Evolutionary conservation across 2,329 filamentous ascomycete species (phyloP).

Genomic region (Paecilomyces niveus): DNA sequence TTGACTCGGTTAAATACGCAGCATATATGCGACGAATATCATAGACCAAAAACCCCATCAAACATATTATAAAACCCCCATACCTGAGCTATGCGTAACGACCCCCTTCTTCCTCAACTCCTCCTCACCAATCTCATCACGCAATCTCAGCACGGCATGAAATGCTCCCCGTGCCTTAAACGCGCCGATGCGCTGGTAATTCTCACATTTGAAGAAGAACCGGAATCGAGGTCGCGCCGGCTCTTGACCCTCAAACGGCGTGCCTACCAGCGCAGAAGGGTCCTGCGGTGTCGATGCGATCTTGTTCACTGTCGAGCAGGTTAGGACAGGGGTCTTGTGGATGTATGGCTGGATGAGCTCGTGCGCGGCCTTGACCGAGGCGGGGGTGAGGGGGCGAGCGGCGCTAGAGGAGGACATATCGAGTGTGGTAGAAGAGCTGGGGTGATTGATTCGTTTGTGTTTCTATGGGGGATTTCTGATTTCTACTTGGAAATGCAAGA

Average conservation of each 20-base stretch:
- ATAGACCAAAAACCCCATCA: background rate
- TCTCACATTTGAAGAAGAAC: conserved; percentile 95
- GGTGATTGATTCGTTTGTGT: background rate
- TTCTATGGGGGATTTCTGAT: background rate
- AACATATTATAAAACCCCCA: background rate
- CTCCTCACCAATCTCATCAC: conserved; percentile 54
- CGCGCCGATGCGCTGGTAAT: conserved; percentile 80
- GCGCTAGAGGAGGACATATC: background rate
- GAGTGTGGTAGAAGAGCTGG: background rate
- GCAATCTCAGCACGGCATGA: conserved; percentile 68
- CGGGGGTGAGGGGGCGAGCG: conserved; percentile 57
- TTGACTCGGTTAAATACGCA: background rate
- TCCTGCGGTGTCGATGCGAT: conserved; percentile 68
- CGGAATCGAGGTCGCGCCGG: conserved; percentile 60
- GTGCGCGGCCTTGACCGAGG: conserved; percentile 66
- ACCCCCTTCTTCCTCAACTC: conserved; percentile 62
- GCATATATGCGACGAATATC: background rate
- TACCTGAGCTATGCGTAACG: conserved; percentile 84
- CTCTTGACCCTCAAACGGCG: conserved; percentile 49
- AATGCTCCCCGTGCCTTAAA: conserved; percentile 92
- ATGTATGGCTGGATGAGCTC: conserved; percentile 66
- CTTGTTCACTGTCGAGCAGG: conserved; percentile 64
- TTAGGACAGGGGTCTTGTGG: conserved; percentile 77
- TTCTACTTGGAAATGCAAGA: background rate
- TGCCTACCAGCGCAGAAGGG: conserved; percentile 46